phyloP scores from a whole-genome alignment of 2,329 filamentous ascomycete species.

The Paraconiothyrium brasiliense region DNA sequence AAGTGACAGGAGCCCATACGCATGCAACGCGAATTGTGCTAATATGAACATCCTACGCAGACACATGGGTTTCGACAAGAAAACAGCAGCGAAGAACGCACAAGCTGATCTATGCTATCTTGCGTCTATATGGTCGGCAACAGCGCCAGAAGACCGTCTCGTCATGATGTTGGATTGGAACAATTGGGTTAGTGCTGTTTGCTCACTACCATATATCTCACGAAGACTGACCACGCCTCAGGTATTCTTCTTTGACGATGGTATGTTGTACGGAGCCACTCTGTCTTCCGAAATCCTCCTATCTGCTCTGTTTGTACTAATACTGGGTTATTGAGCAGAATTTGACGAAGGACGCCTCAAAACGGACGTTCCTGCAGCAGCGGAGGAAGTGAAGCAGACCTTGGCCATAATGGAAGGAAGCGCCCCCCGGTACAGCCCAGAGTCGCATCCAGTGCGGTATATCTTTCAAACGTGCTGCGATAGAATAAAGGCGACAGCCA shows the following conservation, averaged over 20 bases:
- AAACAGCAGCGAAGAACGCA: background rate
- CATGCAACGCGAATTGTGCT: background rate
- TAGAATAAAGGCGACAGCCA: constrained; percentile 2
- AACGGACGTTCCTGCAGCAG: constrained; percentile 5
- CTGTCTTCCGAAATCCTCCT: background rate
- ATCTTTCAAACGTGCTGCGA: constrained; percentile 9
- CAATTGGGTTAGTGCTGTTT: constrained; percentile 6
- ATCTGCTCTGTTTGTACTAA: background rate
- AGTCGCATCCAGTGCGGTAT: constrained; percentile 1
- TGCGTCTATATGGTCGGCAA: constrained; percentile 12
- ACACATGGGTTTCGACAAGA: constrained; percentile 8
- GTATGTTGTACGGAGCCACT: background rate
- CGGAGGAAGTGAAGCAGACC: constrained; percentile 7
- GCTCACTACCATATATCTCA: background rate
- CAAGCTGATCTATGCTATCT: constrained; percentile 7
- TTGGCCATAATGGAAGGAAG: constrained; percentile 6
- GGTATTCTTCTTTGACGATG: constrained; percentile 12
- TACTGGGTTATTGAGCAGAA: background rate
- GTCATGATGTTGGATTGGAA: constrained; percentile 13
- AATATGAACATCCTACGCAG: background rate
- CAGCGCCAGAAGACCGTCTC: constrained; percentile 1
- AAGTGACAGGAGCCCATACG: background rate
- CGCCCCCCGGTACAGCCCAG: background rate
- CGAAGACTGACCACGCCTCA: background rate
- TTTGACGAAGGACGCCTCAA: constrained; percentile 8